These are phyloP conservation scores for Kalaharituber pfeilii DNA, from an alignment of 2,329 filamentous ascomycete genomes.

Conservation along the genomic window DNA sequence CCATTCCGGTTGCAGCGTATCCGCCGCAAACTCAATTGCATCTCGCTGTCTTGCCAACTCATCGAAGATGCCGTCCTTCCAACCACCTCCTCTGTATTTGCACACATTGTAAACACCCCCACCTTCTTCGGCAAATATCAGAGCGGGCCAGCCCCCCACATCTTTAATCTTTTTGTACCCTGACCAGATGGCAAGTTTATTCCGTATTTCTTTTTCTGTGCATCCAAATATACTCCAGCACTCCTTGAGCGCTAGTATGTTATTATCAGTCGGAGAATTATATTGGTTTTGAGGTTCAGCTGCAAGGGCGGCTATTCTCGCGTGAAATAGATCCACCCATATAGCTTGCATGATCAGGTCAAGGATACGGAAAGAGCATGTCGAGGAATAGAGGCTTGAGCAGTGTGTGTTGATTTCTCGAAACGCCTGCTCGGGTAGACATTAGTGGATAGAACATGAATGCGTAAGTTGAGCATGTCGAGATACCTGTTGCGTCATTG, in stretches of 20 bases:
- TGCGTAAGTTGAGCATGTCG: not conserved
- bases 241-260: conserved; percentile 36
- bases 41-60: conserved; percentile 31
- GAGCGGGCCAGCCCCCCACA: conserved; percentile 37
- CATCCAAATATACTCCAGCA: conserved; percentile 38
- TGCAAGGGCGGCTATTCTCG: conserved; percentile 31
- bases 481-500: not conserved
- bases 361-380: conserved; percentile 38
- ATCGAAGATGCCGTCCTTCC: conserved; percentile 33
- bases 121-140: conserved; percentile 36
- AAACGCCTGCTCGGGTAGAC: conserved; percentile 17
- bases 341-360: conserved; percentile 42
- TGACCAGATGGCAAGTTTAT: conserved; percentile 35
- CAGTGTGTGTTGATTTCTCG: conserved; percentile 17
- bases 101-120: conserved; percentile 43
- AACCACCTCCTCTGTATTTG: conserved; percentile 40
- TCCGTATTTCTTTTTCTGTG: conserved; percentile 41
- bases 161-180: conserved; percentile 43
- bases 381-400: conserved; percentile 24
- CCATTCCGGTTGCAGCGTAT: conserved; percentile 39
- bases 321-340: conserved; percentile 40
- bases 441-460: not conserved
- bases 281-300: conserved; percentile 26
- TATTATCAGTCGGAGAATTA: conserved; percentile 33
- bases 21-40: conserved; percentile 37